Evolutionary conservation across 1,284 basidiomycete species (phyloP).

Genomic region (Ustilago esculenta): DNA sequence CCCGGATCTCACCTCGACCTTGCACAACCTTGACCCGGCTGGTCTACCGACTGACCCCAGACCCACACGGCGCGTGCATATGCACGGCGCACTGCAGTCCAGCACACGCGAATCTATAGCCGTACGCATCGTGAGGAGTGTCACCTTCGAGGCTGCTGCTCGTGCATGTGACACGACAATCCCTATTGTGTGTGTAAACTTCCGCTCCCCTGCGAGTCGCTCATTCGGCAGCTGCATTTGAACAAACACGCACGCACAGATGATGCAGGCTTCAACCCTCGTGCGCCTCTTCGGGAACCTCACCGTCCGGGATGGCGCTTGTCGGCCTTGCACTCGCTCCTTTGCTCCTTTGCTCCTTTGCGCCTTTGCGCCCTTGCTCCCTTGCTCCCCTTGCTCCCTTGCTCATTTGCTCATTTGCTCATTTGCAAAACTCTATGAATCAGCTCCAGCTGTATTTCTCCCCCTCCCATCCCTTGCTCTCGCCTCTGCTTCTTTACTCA

Average conservation of each 20-base stretch:
- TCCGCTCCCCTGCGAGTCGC: neutral
- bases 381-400: too few species aligned
- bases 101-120: constrained; percentile 1
- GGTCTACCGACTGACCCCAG: constrained; percentile 13
- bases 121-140: neutral
- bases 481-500: too few species aligned
- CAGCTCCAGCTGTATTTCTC: too few species aligned
- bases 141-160: constrained; percentile 4
- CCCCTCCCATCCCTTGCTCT: too few species aligned
- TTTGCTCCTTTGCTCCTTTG: neutral
- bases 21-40: constrained; percentile 6
- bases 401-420: too few species aligned
- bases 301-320: constrained; percentile 14
- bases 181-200: neutral
- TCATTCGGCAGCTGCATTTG: constrained; percentile 8
- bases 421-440: too few species aligned
- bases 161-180: constrained; percentile 7
- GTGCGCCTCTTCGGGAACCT: constrained; percentile 29
- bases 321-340: neutral
- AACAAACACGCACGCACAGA: constrained; percentile 12
- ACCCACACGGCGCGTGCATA: constrained; percentile 1
- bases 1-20: constrained; percentile 16
- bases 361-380: too few species aligned
- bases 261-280: neutral
- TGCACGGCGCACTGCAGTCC: neutral